Conservation (phyloP, 2,329 filamentous ascomycete genomes). For the Phialophora chinensis region DNA sequence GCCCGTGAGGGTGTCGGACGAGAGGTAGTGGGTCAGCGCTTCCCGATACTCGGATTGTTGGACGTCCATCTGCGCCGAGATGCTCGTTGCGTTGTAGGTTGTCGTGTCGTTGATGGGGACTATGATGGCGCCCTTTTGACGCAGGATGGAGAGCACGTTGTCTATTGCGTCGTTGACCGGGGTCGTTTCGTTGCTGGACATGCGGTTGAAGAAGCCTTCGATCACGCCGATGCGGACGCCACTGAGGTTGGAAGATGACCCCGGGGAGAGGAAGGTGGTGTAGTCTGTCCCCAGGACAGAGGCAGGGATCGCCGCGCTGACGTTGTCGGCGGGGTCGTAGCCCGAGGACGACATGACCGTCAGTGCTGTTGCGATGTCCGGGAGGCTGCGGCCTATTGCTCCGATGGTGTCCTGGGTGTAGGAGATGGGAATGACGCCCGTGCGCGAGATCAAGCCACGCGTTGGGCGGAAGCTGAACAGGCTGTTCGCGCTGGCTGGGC, state of each 20-base stretch:
- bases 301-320: slow-evolving; percentile 54
- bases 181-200: slow-evolving; percentile 57
- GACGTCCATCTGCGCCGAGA: slow-evolving; percentile 60
- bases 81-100: slow-evolving; percentile 58
- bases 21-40: slow-evolving; percentile 62
- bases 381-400: slow-evolving; percentile 48
- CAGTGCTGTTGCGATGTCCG: slow-evolving; percentile 59
- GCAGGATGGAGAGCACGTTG: slow-evolving; percentile 54
- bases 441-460: slow-evolving; percentile 41
- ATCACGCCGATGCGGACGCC: slow-evolving; percentile 58
- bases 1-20: slow-evolving; percentile 51
- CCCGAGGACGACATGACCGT: slow-evolving; percentile 61
- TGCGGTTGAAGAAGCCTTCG: slow-evolving; percentile 65
- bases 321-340: slow-evolving; percentile 59
- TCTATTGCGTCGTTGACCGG: slow-evolving; percentile 63
- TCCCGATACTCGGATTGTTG: slow-evolving; percentile 67
- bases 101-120: slow-evolving; percentile 56
- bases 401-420: slow-evolving; percentile 39
- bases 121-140: slow-evolving; percentile 56
- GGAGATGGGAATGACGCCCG: slow-evolving; percentile 43
- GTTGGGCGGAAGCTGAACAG: slow-evolving; percentile 47
- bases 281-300: slow-evolving; percentile 55
- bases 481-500: slow-evolving; percentile 43
- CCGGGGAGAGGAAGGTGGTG: slow-evolving; percentile 46
- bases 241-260: slow-evolving; percentile 42